A percentile compares a stretch with the other conserved stretches of the same genome.
phyloP scores from a whole-genome alignment of 768 basidiomycete genomes.

The Boletus fagicola region DNA sequence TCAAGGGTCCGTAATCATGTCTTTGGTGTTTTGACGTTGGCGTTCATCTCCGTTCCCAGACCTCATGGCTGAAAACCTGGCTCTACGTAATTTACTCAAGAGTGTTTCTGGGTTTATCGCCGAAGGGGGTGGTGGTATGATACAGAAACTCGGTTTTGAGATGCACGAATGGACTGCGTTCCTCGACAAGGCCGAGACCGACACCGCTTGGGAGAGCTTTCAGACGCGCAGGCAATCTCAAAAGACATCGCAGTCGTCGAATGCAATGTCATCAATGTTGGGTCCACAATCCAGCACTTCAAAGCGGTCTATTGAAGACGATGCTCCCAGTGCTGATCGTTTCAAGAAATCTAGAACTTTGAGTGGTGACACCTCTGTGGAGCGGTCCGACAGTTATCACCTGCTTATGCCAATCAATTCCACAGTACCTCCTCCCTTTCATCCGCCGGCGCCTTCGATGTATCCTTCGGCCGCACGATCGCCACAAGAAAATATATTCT shows the following conservation, averaged over 20 bases:
- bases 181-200: conserved; percentile 85
- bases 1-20: conserved; percentile 54
- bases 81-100: conserved; percentile 74
- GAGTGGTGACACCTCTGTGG: conserved; percentile 43
- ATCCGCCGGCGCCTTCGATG: conserved; percentile 36
- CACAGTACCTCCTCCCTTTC: conserved; percentile 34
- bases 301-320: conserved; percentile 35
- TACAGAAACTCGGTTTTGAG: conserved; percentile 79
- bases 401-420: conserved; percentile 56
- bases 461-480: conserved; percentile 45
- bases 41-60: conserved; percentile 43
- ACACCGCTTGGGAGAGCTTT: conserved; percentile 90
- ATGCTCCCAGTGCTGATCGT: conserved; percentile 22
- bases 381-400: conserved; percentile 45
- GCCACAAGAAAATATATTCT: conserved; percentile 54
- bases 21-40: background rate
- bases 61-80: conserved; percentile 87
- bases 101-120: conserved; percentile 80
- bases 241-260: conserved; percentile 31
- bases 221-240: conserved; percentile 57
- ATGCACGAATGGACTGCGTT: conserved; percentile 75
- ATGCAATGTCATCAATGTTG: conserved; percentile 32
- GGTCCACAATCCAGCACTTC: conserved; percentile 21
- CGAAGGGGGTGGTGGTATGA: conserved; percentile 76
- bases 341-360: conserved; percentile 52